Base-by-base conservation (phyloP, 371 early-diverging fungal species). In the Thermomucor indicae-seudaticae region DNA sequence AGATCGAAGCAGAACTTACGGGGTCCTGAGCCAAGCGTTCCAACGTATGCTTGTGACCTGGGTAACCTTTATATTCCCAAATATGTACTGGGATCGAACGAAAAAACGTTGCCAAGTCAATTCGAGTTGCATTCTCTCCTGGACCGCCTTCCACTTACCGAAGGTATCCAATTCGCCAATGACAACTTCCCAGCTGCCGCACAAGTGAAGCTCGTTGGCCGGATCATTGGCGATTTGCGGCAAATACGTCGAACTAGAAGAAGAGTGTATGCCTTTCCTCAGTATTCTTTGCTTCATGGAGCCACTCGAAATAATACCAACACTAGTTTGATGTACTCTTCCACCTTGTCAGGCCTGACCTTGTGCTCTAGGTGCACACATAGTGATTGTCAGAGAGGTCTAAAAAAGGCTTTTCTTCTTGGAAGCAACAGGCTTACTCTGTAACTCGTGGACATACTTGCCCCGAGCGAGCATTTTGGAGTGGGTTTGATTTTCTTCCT, bases 11-110 rank as follows among this genome's bases (percentile, higher is more conserved):
- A 22, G 12, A 12, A 54, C 75, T 63, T 75, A 78, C 81, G 45
- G 77, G 60, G 58, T 91, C 84, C 37, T 72, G 47, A 48, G 72
- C 58, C 35, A 87, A 57, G 24, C 76, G 64, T 16, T 65, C 60
- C 60, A 73, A 68, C 2, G 84, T 82, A 19, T 75, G 65, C 28
- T 77, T 57, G 62, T 90, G 88, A n/a, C 90, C 92, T 7, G 76
- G 77, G 61, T 94, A 95, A 6, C 91, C 89, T 53, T 90, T 78
- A 72, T 92, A 94, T 67, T 95, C 92, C 95, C 94, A 94, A 57
- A 95, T 84, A 53, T 95, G 96, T 39, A 93, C 88, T 71, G 43
- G 16, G 30, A 37, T 37, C 17, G 25, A 11, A 8, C 37, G 28
- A 24, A 30, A 20, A 19, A 50, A 24, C 7, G 27, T 35, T 11